Conservation (phyloP, 1,139 yeast genomes). For the Blastobotrys aristatus region DNA sequence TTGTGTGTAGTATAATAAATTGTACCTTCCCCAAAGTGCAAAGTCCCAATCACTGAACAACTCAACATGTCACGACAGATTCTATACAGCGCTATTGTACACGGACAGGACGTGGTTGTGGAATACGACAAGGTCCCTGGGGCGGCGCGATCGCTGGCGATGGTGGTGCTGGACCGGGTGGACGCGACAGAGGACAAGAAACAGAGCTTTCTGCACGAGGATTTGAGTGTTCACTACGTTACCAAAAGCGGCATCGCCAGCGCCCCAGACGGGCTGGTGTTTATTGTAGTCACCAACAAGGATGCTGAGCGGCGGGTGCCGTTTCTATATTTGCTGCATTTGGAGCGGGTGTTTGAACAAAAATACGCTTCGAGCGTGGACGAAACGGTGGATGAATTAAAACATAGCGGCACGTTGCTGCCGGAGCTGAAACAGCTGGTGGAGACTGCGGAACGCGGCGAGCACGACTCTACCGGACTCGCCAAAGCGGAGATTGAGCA, state of each 20-base stretch:
- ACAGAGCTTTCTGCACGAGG: slow-evolving; percentile 34
- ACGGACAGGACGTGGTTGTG: slow-evolving; percentile 24
- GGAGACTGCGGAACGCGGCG: slow-evolving; percentile 27
- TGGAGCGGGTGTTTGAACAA: slow-evolving; percentile 26
- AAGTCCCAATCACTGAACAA: not conserved
- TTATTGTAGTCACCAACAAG: slow-evolving; percentile 29
- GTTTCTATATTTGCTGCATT: slow-evolving; percentile 31
- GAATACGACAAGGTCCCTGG: slow-evolving; percentile 24
- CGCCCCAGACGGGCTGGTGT: slow-evolving; percentile 26
- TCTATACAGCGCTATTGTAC: slow-evolving; percentile 31
- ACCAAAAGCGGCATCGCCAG: slow-evolving; percentile 18
- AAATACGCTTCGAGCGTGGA: slow-evolving; percentile 14
- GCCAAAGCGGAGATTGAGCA: slow-evolving; percentile 38
- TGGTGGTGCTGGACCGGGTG: slow-evolving; percentile 28
- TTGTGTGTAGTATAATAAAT: too few relatives aligned
- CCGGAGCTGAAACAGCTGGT: slow-evolving; percentile 22
- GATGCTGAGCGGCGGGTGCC: slow-evolving; percentile 33
- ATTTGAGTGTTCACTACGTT: slow-evolving; percentile 34
- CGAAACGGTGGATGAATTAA: slow-evolving; percentile 8
- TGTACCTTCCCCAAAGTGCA: not conserved
- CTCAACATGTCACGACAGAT: slow-evolving; percentile 8
- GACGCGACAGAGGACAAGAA: slow-evolving; percentile 22
- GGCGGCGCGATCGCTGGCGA: slow-evolving; percentile 24
- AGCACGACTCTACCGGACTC: slow-evolving; percentile 25
- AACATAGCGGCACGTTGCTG: slow-evolving; percentile 8